Evolutionary conservation across 371 early-diverging fungal genomes (phyloP), one percentile per base, ranked within the genome.

Genomic region (Zychaea mexicana): DNA sequence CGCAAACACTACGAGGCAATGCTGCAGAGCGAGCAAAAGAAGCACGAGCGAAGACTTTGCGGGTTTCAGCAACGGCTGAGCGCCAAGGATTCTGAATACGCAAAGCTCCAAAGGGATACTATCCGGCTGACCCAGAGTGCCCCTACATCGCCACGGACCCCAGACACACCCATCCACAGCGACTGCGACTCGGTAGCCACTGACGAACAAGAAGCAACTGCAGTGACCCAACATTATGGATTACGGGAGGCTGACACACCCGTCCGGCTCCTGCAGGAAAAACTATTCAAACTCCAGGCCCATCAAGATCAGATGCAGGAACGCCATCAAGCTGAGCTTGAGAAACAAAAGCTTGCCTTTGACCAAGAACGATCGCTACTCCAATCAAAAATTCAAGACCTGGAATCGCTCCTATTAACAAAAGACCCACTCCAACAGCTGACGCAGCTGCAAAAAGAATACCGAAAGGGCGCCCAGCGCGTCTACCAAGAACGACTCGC

Each of bases 11-110:
- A 76, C 42, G 69, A 72, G 21, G 17, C 9, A 2, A 60, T 62
- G 21, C 39, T 76, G 31, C 69, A 72, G 30, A 63, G 58, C 10
- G 73, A 76, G 45, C 69, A 72, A 22, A 70, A 66, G 33, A 76
- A 76, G 54, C 72, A 76, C 17, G 62, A 66, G 42, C 56, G 70
- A 49, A 42, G 76, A 22, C 36, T 76, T 12, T 57, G 63, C 7
- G 52, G 64, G 22, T 66, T 76, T 24, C 73, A 72, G 39, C 65
- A 76, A 32, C 63, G 76, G n/a, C 38, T 76, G 13, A 64, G 49
- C 36, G 72, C 76, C 42, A 72, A 76, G 39, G 68, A 70, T 9
- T 45, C 33, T 21, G 76, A 69, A 27, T 69, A 70, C 17, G 62
- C 65, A 2, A 59, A 65, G 24, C 26, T 75, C 19, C 38, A 52